These are phyloP conservation scores for Arthroderma sp. DNA, from an alignment of 2,329 filamentous ascomycete genomes.

Conservation along the genomic window DNA sequence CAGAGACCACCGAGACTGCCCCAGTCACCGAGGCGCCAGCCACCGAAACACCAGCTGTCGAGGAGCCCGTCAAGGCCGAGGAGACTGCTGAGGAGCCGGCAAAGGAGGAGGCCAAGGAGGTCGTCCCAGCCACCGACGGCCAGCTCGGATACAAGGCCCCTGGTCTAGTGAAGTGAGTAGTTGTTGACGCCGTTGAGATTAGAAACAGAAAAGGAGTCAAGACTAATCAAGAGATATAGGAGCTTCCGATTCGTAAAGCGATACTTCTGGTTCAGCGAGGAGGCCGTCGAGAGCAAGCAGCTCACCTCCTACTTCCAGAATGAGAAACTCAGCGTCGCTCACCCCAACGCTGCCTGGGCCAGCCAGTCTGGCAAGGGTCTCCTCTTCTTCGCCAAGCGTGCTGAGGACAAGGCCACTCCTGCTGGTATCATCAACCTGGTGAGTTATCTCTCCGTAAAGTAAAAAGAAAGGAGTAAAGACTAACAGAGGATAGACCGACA, in stretches of 20 bases:
- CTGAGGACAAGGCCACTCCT: constrained; percentile 67
- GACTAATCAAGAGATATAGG: constrained; percentile 36
- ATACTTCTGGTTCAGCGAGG: constrained; percentile 75
- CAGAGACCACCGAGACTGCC: constrained; percentile 21
- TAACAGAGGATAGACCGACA: constrained; percentile 41
- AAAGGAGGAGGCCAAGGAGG: constrained; percentile 25
- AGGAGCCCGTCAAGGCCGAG: constrained; percentile 20
- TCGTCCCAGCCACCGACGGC: constrained; percentile 68
- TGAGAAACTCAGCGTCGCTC: constrained; percentile 71
- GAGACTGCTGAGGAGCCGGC: constrained; percentile 25
- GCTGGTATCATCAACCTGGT: constrained; percentile 77
- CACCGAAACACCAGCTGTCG: constrained; percentile 15
- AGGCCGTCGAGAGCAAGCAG: constrained; percentile 60
- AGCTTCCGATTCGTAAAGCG: constrained; percentile 85
- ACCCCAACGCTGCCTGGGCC: constrained; percentile 78
- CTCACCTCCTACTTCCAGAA: constrained; percentile 68
- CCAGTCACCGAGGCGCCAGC: constrained; percentile 31
- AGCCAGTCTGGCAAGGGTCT: constrained; percentile 91
- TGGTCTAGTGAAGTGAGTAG: constrained; percentile 65
- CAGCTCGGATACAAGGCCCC: constrained; percentile 80
- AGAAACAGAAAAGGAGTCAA: background rate
- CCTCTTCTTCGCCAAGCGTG: constrained; percentile 77
- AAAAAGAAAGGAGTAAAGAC: background rate
- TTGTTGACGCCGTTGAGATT: background rate
- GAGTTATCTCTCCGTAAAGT: constrained; percentile 36